These are phyloP conservation scores for Penicillium flavigenum DNA, from an alignment of 495 filamentous ascomycete species.

Conservation along the genomic window DNA sequence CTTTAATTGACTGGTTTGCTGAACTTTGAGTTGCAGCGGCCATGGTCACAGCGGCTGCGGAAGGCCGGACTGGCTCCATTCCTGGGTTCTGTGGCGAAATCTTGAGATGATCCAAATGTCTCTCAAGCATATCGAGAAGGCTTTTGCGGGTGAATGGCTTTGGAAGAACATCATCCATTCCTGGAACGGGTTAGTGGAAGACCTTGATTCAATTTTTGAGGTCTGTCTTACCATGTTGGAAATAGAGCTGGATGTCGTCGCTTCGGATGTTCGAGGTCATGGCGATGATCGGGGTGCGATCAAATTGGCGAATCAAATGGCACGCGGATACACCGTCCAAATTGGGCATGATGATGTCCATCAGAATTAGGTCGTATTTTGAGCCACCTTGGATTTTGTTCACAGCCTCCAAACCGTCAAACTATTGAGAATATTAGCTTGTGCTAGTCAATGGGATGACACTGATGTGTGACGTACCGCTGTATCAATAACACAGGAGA, in stretches of 20 bases:
- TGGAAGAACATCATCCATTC: constrained; percentile 98
- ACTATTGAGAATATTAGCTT: constrained; percentile 45
- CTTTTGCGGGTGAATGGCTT: constrained; percentile 98
- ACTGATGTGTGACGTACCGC: constrained; percentile 71
- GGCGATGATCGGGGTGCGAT: constrained; percentile 87
- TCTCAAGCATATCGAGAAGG: constrained; percentile 85
- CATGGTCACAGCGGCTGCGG: constrained; percentile 50
- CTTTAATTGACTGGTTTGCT: constrained; percentile 65
- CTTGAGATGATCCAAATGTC: constrained; percentile 79
- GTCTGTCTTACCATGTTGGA: constrained; percentile 79
- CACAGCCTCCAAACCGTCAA: constrained; percentile 89
- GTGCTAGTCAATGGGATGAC: constrained; percentile 20
- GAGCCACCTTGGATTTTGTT: constrained; percentile 81
- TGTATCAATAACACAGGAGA: constrained; percentile 85
- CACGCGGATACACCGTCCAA: constrained; percentile 94
- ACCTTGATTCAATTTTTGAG: constrained; percentile 15
- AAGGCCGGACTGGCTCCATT: constrained; percentile 53
- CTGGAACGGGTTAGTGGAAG: constrained; percentile 44
- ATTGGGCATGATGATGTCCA: constrained; percentile 99
- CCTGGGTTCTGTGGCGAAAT: constrained; percentile 46
- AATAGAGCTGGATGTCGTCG: constrained; percentile 96
- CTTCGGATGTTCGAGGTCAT: constrained; percentile 99
- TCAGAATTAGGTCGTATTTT: constrained; percentile 90
- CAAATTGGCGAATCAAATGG: constrained; percentile 87
- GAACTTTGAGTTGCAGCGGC: constrained; percentile 46